Conservation (phyloP, 108 stramenopile species). For the Pseudonitzschia pungens region DNA sequence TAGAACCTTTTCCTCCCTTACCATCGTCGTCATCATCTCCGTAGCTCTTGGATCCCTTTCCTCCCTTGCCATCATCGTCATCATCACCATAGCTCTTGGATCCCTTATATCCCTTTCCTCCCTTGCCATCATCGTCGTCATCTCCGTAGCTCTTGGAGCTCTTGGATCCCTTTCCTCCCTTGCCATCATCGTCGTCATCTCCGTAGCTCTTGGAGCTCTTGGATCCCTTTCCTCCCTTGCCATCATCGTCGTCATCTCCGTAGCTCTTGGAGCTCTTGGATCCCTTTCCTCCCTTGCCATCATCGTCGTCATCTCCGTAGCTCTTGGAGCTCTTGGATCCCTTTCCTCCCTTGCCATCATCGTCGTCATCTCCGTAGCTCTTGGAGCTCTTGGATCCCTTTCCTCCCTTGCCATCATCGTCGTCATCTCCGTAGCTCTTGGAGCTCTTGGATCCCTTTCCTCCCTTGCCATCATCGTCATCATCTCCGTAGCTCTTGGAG, state of each 20-base stretch:
- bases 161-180: not conserved
- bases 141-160: not conserved
- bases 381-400: constrained; percentile 2
- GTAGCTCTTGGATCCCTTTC: not conserved
- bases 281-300: not conserved
- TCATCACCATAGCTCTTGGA: not conserved
- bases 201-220: not conserved
- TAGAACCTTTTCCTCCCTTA: not conserved
- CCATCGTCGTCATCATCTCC: not conserved
- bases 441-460: not conserved
- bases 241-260: not conserved
- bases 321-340: not conserved
- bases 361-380: not conserved
- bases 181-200: not conserved
- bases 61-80: constrained; percentile 1
- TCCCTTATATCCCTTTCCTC: not conserved
- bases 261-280: not conserved
- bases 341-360: not conserved
- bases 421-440: not conserved
- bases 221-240: constrained; percentile 3
- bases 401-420: not conserved
- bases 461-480: not conserved
- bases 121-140: not conserved
- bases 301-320: not conserved
- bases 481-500: not conserved